Evolutionary conservation across 2,329 filamentous ascomycete species (phyloP).

Genomic region (Akanthomyces uredinophilus): DNA sequence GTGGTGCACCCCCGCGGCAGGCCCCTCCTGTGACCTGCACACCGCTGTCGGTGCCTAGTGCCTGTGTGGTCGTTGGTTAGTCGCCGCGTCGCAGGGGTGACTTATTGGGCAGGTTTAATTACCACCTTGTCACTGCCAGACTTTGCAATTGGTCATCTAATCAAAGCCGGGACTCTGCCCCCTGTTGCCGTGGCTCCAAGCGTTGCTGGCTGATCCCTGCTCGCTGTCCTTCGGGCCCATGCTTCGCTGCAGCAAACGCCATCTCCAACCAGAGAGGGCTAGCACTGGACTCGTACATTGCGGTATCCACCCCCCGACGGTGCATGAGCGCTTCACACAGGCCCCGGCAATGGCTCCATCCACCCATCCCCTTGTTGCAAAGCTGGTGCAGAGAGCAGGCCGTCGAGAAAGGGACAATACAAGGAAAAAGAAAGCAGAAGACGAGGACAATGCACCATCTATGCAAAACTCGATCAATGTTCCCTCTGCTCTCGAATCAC

Average conservation of each 20-base stretch:
- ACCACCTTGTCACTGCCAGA: constrained; percentile 25
- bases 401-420: background rate
- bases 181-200: constrained; percentile 48
- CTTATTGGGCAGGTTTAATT: constrained; percentile 45
- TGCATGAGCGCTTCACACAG: constrained; percentile 12
- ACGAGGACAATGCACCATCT: constrained; percentile 11
- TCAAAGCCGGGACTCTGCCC: constrained; percentile 40
- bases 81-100: constrained; percentile 39
- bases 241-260: constrained; percentile 12
- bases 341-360: background rate
- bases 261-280: constrained; percentile 9
- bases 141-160: constrained; percentile 47
- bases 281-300: constrained; percentile 9
- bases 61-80: constrained; percentile 27
- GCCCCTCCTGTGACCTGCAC: constrained; percentile 11
- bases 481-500: background rate
- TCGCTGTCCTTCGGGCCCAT: constrained; percentile 7
- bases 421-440: constrained; percentile 9
- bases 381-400: background rate
- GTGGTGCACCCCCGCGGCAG: constrained; percentile 22
- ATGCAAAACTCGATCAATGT: background rate
- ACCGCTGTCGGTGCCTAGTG: constrained; percentile 17
- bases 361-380: constrained; percentile 1
- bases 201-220: constrained; percentile 39
- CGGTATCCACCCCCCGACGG: background rate